Evolutionary conservation across 208 protist genomes (phyloP), one percentile per base, ranked within the genome.

Genomic region (Crithidia thermophila): DNA sequence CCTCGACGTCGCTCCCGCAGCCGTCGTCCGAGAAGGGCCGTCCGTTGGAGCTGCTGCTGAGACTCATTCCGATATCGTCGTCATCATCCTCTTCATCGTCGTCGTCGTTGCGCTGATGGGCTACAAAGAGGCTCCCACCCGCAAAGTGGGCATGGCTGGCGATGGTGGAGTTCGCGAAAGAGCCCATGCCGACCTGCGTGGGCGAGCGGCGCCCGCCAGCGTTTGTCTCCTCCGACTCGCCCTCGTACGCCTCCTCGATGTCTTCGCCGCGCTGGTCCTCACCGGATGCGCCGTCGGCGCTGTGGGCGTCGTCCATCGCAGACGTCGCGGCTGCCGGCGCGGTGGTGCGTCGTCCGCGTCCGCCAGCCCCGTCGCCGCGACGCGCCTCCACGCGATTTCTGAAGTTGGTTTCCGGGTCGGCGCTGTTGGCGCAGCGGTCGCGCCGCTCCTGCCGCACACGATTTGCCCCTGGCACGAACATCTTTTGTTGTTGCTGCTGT

Each of bases 11-110:
- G 4, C 20, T 27, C 45, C 45, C 39, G 14, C 39, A 8, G 43
- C 31, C 21, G 43, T 53, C 43, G 58, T 42, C 43, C 16, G 33
- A 40, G 43, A 53, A 40, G 31, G 5, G 23, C 4, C 2, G 58
- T 33, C 1, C 58, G 2, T 1, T 33, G 0, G 31, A 36, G 20
- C 30, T 13, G 21, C 58, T 64, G 43, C 4, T 30, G 18, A 53
- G 18, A n/a, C 27, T 49, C 13, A 20, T 21, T 6, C 16, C 40
- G 16, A 21, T 6, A 20, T 46, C 40, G 16, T 21, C 58, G 20
- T 43, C 45, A 16, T 64, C 58, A n/a, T 28, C 52, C 11, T 28
- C 58, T 1, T 43, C 43, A 20, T 53, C 58, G 43, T 43, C 43
- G 43, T 64, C 58, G 43, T 51, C 28, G 20, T 53, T 43, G n/a